Evolutionary conservation across 768 basidiomycete genomes (phyloP).

Genomic region (Mycena chlorophos): DNA sequence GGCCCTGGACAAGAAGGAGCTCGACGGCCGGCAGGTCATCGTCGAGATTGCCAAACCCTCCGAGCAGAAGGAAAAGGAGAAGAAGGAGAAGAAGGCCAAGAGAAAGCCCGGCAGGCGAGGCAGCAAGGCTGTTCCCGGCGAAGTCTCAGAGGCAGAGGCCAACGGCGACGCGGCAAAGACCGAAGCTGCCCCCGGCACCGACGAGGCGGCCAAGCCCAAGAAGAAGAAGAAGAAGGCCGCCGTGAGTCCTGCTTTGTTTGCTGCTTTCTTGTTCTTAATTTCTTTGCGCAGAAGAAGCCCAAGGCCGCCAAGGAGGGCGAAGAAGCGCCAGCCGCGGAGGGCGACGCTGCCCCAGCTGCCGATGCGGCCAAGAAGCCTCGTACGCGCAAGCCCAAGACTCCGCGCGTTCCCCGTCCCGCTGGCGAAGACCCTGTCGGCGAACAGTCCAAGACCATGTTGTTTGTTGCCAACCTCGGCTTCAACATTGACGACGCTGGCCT

Average conservation of each 20-base stretch:
- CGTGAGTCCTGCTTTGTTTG: slow-evolving; percentile 43
- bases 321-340: slow-evolving; percentile 40
- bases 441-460: slow-evolving; percentile 85
- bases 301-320: slow-evolving; percentile 42
- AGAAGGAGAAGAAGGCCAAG: slow-evolving; percentile 75
- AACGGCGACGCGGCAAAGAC: slow-evolving; percentile 70
- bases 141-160: slow-evolving; percentile 88
- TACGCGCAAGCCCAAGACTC: slow-evolving; percentile 55
- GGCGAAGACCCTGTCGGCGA: slow-evolving; percentile 87
- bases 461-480: slow-evolving; percentile 98
- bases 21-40: slow-evolving; percentile 86
- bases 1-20: slow-evolving; percentile 81
- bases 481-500: slow-evolving; percentile 85
- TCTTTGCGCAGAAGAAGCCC: slow-evolving; percentile 45
- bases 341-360: slow-evolving; percentile 39
- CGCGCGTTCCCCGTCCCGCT: slow-evolving; percentile 63
- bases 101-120: slow-evolving; percentile 85
- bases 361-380: slow-evolving; percentile 52
- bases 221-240: slow-evolving; percentile 76
- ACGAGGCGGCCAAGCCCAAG: slow-evolving; percentile 78
- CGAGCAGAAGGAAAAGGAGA: slow-evolving; percentile 83
- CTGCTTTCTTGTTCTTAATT: slow-evolving; percentile 17
- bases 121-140: slow-evolving; percentile 82
- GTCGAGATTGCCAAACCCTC: slow-evolving; percentile 92
- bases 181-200: slow-evolving; percentile 56